Base-by-base conservation (phyloP, 2,329 filamentous ascomycete genomes). In the Monilinia vaccinii-corymbosi region DNA sequence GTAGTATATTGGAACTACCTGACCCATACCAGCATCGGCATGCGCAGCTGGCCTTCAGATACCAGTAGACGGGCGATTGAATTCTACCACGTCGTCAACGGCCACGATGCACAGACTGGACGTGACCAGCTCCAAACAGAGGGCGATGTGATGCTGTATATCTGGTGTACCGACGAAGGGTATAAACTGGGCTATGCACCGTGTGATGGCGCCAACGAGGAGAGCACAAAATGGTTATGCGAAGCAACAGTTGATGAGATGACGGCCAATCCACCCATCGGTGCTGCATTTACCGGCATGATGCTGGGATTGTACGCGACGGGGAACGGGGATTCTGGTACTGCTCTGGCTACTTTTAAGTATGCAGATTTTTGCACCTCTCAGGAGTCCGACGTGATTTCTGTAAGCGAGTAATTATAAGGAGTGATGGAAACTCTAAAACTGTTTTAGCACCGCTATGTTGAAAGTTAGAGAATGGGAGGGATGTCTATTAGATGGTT, bases 281-380 rank as follows among this genome's bases (percentile, higher is more conserved):
- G 56, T 4, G 56, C 56, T 2, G 46, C 56, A 2, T 58, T 58
- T 4, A 51, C 36, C 7, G 56, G 56, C 7, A 58, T 58, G 46
- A 51, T 58, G 56, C 16, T 58, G 9, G 56, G 56, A 10, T 10
- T 51, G 1, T 58, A 42, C n/a, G 56, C 46, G 5, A 42, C 16
- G 8, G 56, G 56, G 1, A 40, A 58, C 18, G 56, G 56, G 13
- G 36, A 47, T 36, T 53, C 51, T 1, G 51, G 51, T 10, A 53
- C 25, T 2, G 38, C 16, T 1, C 38, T 38, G 5, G 51, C 51
- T 13, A 18, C 28, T 32, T 53, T 53, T 31, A 16, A 21, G 11
- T 53, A 23, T 14, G 51, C 8, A 25, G 51, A 53, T 4, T 53
- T 53, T 23, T 25, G 44, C 23, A 4, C 51, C 2, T 25, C 32